phyloP scores from a whole-genome alignment of 495 filamentous ascomycete species.

The Aspergillus sclerotiicarbonarius region DNA sequence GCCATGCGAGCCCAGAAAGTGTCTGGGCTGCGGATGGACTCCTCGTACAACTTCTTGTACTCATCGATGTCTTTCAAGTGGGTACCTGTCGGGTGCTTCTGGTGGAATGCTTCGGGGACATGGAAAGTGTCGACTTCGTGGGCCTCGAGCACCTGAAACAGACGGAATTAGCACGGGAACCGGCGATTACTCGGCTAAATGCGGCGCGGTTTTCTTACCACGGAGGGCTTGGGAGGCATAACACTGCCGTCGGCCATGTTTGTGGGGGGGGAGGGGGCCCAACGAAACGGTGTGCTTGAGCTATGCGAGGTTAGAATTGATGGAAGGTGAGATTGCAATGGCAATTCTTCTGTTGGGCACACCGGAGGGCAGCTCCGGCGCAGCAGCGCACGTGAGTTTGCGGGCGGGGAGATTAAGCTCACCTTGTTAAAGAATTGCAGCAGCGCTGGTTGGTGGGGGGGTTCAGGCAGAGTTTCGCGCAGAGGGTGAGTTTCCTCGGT shows the following conservation, averaged over 20 bases:
- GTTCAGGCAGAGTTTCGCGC: constrained; percentile 3
- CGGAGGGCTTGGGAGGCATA: constrained; percentile 55
- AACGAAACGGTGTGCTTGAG: neutral
- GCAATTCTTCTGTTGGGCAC: neutral
- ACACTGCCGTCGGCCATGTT: constrained; percentile 65
- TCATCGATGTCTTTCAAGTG: constrained; percentile 73
- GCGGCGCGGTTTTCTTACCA: constrained; percentile 49
- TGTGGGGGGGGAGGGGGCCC: constrained; percentile 15
- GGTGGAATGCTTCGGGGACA: constrained; percentile 59
- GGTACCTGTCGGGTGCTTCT: constrained; percentile 68
- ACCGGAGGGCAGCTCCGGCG: neutral
- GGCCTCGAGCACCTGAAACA: constrained; percentile 60
- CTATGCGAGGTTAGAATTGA: neutral
- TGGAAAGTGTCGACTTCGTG: constrained; percentile 84
- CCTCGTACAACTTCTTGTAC: constrained; percentile 90
- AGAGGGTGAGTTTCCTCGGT: constrained; percentile 1
- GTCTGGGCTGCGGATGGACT: constrained; percentile 87
- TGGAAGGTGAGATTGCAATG: neutral
- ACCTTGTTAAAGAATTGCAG: constrained; percentile 15
- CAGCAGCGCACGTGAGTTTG: constrained; percentile 14
- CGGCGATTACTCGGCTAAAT: constrained; percentile 1
- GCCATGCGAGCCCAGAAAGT: constrained; percentile 89
- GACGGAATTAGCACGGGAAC: constrained; percentile 10
- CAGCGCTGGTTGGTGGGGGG: constrained; percentile 5
- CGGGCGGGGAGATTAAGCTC: constrained; percentile 16